These are phyloP conservation scores for Scorias spongiosa DNA, from an alignment of 2,329 filamentous ascomycete genomes.

Conservation along the genomic window DNA sequence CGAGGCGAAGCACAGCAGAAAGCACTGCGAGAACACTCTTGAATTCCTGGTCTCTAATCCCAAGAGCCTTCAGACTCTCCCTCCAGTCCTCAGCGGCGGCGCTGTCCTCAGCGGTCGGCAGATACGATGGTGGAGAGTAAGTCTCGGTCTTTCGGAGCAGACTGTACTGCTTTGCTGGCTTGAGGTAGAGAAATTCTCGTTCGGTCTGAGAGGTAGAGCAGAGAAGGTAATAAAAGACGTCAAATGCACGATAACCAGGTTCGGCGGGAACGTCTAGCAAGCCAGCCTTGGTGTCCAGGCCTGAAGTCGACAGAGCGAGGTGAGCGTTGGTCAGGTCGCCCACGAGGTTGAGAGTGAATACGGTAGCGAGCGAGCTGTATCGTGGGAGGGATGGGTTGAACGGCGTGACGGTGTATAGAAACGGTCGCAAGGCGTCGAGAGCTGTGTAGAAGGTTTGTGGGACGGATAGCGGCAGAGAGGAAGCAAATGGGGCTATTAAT, in stretches of 20 bases:
- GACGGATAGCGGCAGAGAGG: slow-evolving; percentile 63
- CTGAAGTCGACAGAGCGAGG: slow-evolving; percentile 68
- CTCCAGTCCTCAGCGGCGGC: slow-evolving; percentile 90
- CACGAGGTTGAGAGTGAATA: slow-evolving; percentile 64
- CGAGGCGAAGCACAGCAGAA: slow-evolving; percentile 76
- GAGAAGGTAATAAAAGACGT: slow-evolving; percentile 93
- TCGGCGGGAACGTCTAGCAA: slow-evolving; percentile 67
- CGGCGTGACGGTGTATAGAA: slow-evolving; percentile 74
- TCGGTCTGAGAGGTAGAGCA: slow-evolving; percentile 76
- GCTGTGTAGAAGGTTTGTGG: slow-evolving; percentile 64
- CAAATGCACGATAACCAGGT: slow-evolving; percentile 77
- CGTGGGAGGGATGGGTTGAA: slow-evolving; percentile 73
- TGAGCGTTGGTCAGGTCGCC: slow-evolving; percentile 65
- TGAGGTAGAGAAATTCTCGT: slow-evolving; percentile 72
- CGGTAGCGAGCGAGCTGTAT: slow-evolving; percentile 66
- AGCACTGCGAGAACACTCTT: slow-evolving; percentile 74
- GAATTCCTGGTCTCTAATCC: slow-evolving; percentile 75
- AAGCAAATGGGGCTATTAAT: slow-evolving; percentile 64
- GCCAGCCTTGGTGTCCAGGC: slow-evolving; percentile 70
- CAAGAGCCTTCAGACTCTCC: slow-evolving; percentile 71
- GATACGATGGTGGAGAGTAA: slow-evolving; percentile 71
- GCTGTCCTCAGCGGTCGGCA: slow-evolving; percentile 82
- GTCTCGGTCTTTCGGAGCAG: slow-evolving; percentile 72
- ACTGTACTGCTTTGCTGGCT: slow-evolving; percentile 59
- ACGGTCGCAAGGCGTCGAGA: slow-evolving; percentile 68